Percentiles rank a stretch among this genome's conserved stretches.
These are phyloP conservation scores for Tulasnella sp. DNA, from an alignment of 768 basidiomycete genomes.

Conservation along the genomic window DNA sequence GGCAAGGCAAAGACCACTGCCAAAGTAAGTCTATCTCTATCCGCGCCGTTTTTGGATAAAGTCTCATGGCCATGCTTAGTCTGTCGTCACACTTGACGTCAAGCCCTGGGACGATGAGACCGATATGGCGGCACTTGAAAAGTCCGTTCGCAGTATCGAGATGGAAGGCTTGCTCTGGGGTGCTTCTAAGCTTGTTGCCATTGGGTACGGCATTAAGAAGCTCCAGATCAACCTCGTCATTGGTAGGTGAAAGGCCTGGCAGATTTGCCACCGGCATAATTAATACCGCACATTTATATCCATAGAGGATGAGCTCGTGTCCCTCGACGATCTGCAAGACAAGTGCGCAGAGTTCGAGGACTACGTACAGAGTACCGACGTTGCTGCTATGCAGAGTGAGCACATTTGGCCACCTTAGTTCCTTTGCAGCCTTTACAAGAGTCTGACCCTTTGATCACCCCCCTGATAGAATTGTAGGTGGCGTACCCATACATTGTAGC, in stretches of 20 bases:
- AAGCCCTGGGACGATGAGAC: conserved; percentile 99
- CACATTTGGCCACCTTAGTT: not conserved
- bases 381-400: conserved; percentile 90
- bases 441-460: not conserved
- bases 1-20: conserved; percentile 77
- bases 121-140: conserved; percentile 83
- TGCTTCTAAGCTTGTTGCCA: conserved; percentile 79
- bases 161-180: conserved; percentile 94
- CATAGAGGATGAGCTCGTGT: conserved; percentile 90
- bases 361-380: conserved; percentile 81
- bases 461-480: not conserved
- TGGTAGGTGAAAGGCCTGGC: conserved; percentile 36
- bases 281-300: not conserved
- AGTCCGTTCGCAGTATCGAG: conserved; percentile 73
- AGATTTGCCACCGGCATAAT: conserved; percentile 31
- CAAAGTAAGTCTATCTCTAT: conserved; percentile 45
- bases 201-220: conserved; percentile 92
- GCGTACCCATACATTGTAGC: not conserved
- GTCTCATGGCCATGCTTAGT: conserved; percentile 40
- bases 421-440: not conserved
- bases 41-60: not conserved
- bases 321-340: conserved; percentile 88
- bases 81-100: conserved; percentile 94
- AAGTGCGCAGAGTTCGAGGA: conserved; percentile 76
- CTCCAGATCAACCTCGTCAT: conserved; percentile 60